Base-by-base conservation (phyloP, 1,284 basidiomycete species). In the Ustilago tritici region DNA sequence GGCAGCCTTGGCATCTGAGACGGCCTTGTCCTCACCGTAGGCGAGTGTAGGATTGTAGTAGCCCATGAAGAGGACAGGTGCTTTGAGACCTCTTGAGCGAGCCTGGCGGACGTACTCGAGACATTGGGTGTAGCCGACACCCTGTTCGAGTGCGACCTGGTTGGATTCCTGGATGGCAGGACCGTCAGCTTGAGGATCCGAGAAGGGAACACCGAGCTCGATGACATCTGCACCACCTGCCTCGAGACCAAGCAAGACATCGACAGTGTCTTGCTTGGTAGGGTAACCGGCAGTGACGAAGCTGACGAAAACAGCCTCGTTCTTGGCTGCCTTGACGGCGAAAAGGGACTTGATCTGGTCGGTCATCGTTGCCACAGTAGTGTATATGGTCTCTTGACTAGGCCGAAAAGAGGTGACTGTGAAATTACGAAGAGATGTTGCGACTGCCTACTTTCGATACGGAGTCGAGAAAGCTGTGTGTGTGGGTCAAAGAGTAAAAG, bases 211-310 rank as follows among this genome's bases (percentile, higher is more conserved):
- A 32, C 97, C 97, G 38, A 99, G 90, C 87, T 99, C 96, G 78
- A 99, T 96, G 78, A 98, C 91, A 87, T 98, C 95, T 54, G 94
- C 91, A 28, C 96, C 97, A 56, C 95, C 96, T 53, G 90, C 90
- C 87, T 98, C 92, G 90, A 99, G 93, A 23, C 93, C 93, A 43
- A 98, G 90, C 88, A 98, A 87, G 64, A 96, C 89, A 4, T 93
- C 91, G 15, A 97, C 93, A 0, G 96, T 98, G 71, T 93, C 92
- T 5, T 79, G 55, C 55, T 81, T 82, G 50, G 77, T 61, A 12
- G 85, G 85, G 66, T 77, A 85, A 15, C 85, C 85, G 28, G 84
- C 84, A 36, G 84, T 85, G 61, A 85, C 72, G 65, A 84, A 86
- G 40, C 82, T 65, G 61, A 86, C 80, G 52, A 86, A 86, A 52